Evolutionary conservation across 257 asterid species (phyloP), one percentile per base, ranked within the genome.

Genomic region (Solanum pennellii): DNA sequence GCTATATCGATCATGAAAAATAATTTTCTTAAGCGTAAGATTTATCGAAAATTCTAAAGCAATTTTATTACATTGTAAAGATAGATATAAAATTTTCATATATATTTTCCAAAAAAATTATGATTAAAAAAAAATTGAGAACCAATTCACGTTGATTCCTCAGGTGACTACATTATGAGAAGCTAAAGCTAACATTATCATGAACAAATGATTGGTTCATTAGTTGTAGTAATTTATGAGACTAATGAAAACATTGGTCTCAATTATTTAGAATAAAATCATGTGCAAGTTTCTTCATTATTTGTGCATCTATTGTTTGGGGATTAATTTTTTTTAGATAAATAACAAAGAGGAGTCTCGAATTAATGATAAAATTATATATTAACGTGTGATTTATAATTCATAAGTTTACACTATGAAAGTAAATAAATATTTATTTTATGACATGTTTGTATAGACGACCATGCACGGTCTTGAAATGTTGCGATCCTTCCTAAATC

Each of bases 401-500:
- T 31, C 0, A 69, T 5, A 3, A 31, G 0, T 31, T 69, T 16
- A 0, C 15, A 16, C 0, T 15, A 2, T 31, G 2, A 2, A 16
- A 8, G 25, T 0, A 8, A 56, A 56, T 56, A 56, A 56, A 20
- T 0, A 11, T 5, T 56, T 56, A 0, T 0, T 56, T 56, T 56
- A 20, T 0, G 66, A 3, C 25, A 27, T 14, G 5, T 29, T 29
- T 3, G 12, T 69, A 8, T 69, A 31, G 5, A 3, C 10, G 5
- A 3, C 10, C n/a, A 69, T 9, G 66, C 13, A 56, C 1, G 7
- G 0, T 27, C 1, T 7, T 7, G 9, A 1, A 68, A 27, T 14
- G 7, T 10, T 1, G 0, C 5, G 0, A 0, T 13, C 0, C 15
- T 12, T 66, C 0, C 12, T 6, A 68, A 13, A 66, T 1, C 1